phyloP scores from a whole-genome alignment of 1,284 basidiomycete genomes.

The Cryptococcus neoformans region DNA sequence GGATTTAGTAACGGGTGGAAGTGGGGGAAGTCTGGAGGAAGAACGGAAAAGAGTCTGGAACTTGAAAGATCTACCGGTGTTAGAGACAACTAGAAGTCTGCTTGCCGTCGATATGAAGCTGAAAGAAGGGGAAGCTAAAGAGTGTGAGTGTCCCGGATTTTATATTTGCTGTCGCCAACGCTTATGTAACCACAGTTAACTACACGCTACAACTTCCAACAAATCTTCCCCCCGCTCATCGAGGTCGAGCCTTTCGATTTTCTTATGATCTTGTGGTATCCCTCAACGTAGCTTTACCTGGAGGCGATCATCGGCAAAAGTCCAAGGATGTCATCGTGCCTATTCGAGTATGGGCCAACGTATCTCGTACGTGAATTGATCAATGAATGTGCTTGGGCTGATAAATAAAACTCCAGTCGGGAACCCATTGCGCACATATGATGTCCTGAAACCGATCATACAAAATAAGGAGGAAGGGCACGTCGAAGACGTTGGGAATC shows the following conservation, averaged over 20 bases:
- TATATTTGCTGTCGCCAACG: not conserved
- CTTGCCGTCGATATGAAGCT: conserved; percentile 45
- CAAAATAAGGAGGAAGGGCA: conserved; percentile 46
- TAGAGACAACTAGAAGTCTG: conserved; percentile 43
- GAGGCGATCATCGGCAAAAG: conserved; percentile 31
- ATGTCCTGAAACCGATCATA: conserved; percentile 44
- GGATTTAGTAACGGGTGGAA: conserved; percentile 39
- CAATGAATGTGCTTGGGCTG: not conserved
- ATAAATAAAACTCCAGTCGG: conserved; percentile 9
- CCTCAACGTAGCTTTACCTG: conserved; percentile 35
- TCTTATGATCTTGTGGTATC: conserved; percentile 86
- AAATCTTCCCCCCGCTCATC: conserved; percentile 68
- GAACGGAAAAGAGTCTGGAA: conserved; percentile 49
- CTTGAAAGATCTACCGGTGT: conserved; percentile 46
- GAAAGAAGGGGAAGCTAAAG: conserved; percentile 34
- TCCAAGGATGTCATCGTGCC: conserved; percentile 39
- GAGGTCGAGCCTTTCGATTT: conserved; percentile 77
- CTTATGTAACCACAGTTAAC: conserved; percentile 57
- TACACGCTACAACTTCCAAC: conserved; percentile 73
- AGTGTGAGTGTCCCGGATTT: conserved; percentile 36
- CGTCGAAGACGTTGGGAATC: conserved; percentile 16
- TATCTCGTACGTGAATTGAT: conserved; percentile 23
- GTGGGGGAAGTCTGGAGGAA: conserved; percentile 44
- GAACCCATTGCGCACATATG: conserved; percentile 33
- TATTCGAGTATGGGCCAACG: conserved; percentile 43